Base-by-base conservation (phyloP, 2,329 filamentous ascomycete genomes). In the Apiospora rasikravindrae region DNA sequence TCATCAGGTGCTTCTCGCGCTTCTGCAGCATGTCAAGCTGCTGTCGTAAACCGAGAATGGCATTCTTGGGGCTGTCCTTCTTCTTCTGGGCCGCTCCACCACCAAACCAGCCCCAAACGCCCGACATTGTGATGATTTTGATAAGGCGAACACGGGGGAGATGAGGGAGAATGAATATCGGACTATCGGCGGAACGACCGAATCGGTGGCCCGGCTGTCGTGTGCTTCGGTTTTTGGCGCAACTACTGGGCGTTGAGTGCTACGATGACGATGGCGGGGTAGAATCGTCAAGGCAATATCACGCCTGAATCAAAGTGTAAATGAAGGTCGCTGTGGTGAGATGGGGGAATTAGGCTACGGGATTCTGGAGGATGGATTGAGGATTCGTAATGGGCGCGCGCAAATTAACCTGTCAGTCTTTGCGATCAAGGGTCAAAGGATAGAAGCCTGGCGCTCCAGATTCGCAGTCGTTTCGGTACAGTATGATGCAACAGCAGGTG, bases 21-120 rank as follows among this genome's bases (percentile, higher is more conserved):
- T 99, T 99, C 85, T 97, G 94, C 81, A 99, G 88, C 95, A 98
- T 98, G 78, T 98, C 96, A 64, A 98, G 88, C 86, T 98, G 96
- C 80, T 92, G 89, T 77, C 96, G 91, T 80, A 99, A 86, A 73
- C 90, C 90, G 72, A 99, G 88, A 79, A 99, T 99, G 77, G 96
- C 96, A 87, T 98, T 96, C 89, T 99, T 99, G 72, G 96, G 94
- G 73, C 91, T 93, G 85, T 98, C 94, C 86, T 97, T 98, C 86
- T 92, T 92, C 88, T 94, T 94, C 85, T 95, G 92, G 79, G 90
- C 89, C 79, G 90, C 89, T 76, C 89, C 90, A 80, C 94, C 94
- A 84, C 96, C 95, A 82, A 98, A 98, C 94, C 95, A 98, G 85
- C 93, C 91, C 93, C 93, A 94, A 85, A 93, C 89, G 75, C 87